Base-by-base conservation (phyloP, 2,329 filamentous ascomycete species). In the Colletotrichum incanum region DNA sequence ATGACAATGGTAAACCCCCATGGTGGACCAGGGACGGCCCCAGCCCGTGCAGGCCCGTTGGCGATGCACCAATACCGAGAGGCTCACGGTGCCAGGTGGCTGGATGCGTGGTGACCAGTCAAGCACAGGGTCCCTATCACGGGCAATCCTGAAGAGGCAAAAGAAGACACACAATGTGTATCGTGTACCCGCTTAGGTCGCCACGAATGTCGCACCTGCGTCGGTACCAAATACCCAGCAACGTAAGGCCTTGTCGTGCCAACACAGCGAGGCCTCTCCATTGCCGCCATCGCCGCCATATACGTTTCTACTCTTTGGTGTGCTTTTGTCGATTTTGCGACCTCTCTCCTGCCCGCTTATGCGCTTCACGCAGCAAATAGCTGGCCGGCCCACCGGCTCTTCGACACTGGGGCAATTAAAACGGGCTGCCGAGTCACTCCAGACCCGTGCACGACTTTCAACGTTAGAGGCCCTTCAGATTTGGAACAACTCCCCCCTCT, bases 101-200 rank as follows among this genome's bases (percentile, higher is more conserved):
- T 20, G 49, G 61, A n/a, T 31, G 47, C 34, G 34, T 20, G 20
- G 28, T 34, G 34, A 50, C n/a, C 62, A 58, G 47, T 26, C 56
- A 67, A 54, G 59, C 20, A 49, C 39, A 63, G 47, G 26, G 28
- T 41, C 45, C 59, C n/a, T 14, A n/a, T 39, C 31, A 43, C 43
- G 20, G 47, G 47, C 23, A 63, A 20, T 45, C 58, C 65, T n/a
- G 28, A 45, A 54, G 58, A 47, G 58, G 47, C 31, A 12, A 62
- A 9, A 39, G 31, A 43, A 54, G 56, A 52, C 31, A 63, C 65
- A 67, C 16, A 31, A 54, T 54, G 20, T 47, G 65, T 67, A 62
- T 54, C 39, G 65, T 31, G 45, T 54, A 67, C 65, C 47, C 65
- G 65, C 58, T 63, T 31, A 16, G 31, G 60, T 50, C 47, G 34